Conservation (phyloP, 2,329 filamentous ascomycete genomes). For the Sclerotinia sclerotiorum region DNA sequence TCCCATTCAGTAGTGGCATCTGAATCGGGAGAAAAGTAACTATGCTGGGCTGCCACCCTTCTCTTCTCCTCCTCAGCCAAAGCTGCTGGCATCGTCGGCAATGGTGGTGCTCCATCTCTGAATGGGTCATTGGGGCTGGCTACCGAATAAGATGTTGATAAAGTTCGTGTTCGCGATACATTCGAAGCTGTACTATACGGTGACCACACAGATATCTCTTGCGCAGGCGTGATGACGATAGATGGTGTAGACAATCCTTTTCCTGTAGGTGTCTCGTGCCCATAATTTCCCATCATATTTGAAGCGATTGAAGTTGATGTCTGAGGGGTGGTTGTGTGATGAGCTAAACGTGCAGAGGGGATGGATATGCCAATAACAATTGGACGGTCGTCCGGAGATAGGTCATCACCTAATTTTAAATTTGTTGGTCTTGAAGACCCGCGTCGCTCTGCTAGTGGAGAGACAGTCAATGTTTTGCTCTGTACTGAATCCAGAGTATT, state of each 20-base stretch:
- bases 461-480: neutral
- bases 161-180: constrained; percentile 25
- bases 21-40: constrained; percentile 39
- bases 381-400: constrained; percentile 68
- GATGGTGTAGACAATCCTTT: constrained; percentile 46
- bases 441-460: constrained; percentile 17
- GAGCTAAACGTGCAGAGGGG: constrained; percentile 52
- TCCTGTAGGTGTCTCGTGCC: constrained; percentile 29
- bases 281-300: constrained; percentile 33
- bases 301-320: constrained; percentile 40
- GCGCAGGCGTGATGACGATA: constrained; percentile 54
- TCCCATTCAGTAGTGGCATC: constrained; percentile 37
- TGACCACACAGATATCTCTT: constrained; percentile 42
- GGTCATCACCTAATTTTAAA: constrained; percentile 43
- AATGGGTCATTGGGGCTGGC: constrained; percentile 45
- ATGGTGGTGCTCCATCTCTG: constrained; percentile 53
- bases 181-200: constrained; percentile 31
- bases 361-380: constrained; percentile 72
- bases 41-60: constrained; percentile 34
- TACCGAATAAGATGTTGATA: constrained; percentile 55
- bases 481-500: constrained; percentile 1
- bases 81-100: constrained; percentile 54
- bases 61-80: constrained; percentile 35
- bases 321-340: constrained; percentile 53
- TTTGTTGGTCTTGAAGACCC: constrained; percentile 23